Base-by-base conservation (phyloP, 2,329 filamentous ascomycete species). In the Myriosclerotinia curreyana region DNA sequence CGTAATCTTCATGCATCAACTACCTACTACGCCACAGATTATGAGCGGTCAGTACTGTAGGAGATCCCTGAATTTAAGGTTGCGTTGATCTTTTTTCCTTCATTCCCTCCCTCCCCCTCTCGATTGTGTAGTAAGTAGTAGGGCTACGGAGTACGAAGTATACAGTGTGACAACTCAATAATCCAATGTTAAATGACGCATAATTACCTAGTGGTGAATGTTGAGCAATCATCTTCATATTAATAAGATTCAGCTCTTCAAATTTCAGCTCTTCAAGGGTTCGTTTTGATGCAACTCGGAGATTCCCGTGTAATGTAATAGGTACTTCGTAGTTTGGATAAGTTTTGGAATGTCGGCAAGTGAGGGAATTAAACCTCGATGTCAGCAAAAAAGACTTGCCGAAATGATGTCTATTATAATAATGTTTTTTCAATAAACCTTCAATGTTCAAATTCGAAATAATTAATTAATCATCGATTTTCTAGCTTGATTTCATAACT, bases 111-210 rank as follows among this genome's bases (percentile, higher is more conserved):
- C 28, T 48, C 15, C 9, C 31, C 42, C 9, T 48, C 31, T 25
- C 8, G 9, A 46, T 58, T 48, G 31, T 48, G 40, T 42, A 36
- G 54, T 48, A n/a, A n/a, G n/a, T n/a, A n/a, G n/a, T n/a, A 34
- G 42, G 34, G 20, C 20, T n/a, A n/a, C n/a, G n/a, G n/a, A n/a
- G n/a, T n/a, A n/a, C n/a, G n/a, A n/a, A n/a, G n/a, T 58, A 48
- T 31, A 48, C 42, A 48, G 17, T 15, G 31, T 20, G 34, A 59
- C 31, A 22, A 4, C 7, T 34, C 14, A 22, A 48, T 59, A 14
- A 14, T 59, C 20, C n/a, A n/a, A n/a, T 48, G 31, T 36, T 48
- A 49, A 59, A 59, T 59, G 8, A 4, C 55, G 55, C 55, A 59
- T 22, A 36, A 48, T n/a, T n/a, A n/a, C 42, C 42, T 59, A 25